Percentiles rank a stretch among this genome's conserved stretches.
Conservation (phyloP, 441 rosid species). For the Daphne laureola region DNA sequence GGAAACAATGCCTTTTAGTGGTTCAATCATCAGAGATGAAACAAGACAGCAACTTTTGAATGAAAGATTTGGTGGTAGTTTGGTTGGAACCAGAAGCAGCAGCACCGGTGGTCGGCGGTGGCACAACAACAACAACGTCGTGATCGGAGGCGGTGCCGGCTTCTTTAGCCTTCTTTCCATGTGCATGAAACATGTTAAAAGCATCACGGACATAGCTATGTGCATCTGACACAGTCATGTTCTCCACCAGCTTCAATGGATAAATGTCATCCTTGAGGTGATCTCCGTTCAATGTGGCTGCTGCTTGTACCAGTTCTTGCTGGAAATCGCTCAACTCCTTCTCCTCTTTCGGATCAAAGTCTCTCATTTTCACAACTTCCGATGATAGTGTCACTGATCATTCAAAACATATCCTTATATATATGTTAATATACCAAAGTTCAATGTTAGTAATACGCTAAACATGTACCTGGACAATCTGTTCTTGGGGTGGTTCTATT, state of each 20-base stretch:
- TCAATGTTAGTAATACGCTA: background rate
- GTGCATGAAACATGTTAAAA: constrained; percentile 35
- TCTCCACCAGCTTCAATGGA: constrained; percentile 49
- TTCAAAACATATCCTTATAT: background rate
- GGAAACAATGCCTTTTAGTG: no score
- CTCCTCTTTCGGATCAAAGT: constrained; percentile 31
- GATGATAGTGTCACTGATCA: constrained; percentile 33
- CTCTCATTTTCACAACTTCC: constrained; percentile 43
- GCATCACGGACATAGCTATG: constrained; percentile 50
- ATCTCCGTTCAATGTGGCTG: constrained; percentile 68
- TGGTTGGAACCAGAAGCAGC: constrained; percentile 4
- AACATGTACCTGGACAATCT: constrained; percentile 62
- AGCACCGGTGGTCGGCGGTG: constrained; percentile 13
- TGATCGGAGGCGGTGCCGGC: constrained; percentile 14
- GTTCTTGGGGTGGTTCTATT: constrained; percentile 54
- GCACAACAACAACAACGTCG: constrained; percentile 26
- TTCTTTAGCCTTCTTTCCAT: constrained; percentile 40
- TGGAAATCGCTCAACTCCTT: constrained; percentile 74
- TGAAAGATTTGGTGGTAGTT: constrained; percentile 26
- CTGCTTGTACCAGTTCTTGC: constrained; percentile 57
- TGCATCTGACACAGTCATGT: constrained; percentile 49
- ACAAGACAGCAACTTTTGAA: constrained; percentile 58
- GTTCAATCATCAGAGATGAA: constrained; percentile 51
- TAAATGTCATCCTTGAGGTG: constrained; percentile 39
- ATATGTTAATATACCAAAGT: background rate